Conservation (phyloP, 2,329 filamentous ascomycete species). For the Remersonia thermophila region DNA sequence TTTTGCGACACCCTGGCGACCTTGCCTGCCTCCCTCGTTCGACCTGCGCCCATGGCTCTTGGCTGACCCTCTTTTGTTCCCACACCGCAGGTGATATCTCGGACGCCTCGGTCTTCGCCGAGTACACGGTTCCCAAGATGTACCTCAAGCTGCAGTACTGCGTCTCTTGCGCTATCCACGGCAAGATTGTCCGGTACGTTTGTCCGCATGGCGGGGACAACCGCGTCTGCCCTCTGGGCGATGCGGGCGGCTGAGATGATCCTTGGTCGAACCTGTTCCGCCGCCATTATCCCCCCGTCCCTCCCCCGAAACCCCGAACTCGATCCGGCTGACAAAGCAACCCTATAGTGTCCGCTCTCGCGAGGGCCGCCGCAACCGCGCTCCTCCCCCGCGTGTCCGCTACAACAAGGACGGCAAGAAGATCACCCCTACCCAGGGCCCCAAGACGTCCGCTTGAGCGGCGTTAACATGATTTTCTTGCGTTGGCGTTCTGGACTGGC, state of each 20-base stretch:
- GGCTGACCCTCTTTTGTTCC: too few species aligned
- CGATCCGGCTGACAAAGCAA: slow-evolving; percentile 28
- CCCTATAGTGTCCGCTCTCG: slow-evolving; percentile 78
- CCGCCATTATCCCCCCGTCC: slow-evolving; percentile 12
- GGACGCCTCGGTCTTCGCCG: slow-evolving; percentile 95
- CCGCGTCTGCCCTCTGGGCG: slow-evolving; percentile 27
- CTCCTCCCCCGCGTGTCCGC: slow-evolving; percentile 88
- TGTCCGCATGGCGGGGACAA: slow-evolving; percentile 45
- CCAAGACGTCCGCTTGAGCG: slow-evolving; percentile 36
- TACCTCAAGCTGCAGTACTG: slow-evolving; percentile 99
- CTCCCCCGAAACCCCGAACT: slow-evolving; percentile 12
- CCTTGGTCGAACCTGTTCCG: slow-evolving; percentile 24
- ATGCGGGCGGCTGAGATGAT: slow-evolving; percentile 34
- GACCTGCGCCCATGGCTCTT: too few species aligned
- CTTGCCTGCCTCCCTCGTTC: too few species aligned
- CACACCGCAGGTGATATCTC: slow-evolving; percentile 84
- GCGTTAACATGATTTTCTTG: slow-evolving; percentile 6
- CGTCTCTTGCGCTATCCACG: slow-evolving; percentile 99
- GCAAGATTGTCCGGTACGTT: slow-evolving; percentile 99
- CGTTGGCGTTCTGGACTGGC: slow-evolving; percentile 16
- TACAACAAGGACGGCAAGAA: slow-evolving; percentile 99
- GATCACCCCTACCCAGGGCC: slow-evolving; percentile 74
- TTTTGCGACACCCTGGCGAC: too few species aligned
- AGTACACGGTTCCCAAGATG: slow-evolving; percentile 99
- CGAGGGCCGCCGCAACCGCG: slow-evolving; percentile 96